Evolutionary conservation across 257 asterid species (phyloP).

Genomic region (Solanum clarkiae): DNA sequence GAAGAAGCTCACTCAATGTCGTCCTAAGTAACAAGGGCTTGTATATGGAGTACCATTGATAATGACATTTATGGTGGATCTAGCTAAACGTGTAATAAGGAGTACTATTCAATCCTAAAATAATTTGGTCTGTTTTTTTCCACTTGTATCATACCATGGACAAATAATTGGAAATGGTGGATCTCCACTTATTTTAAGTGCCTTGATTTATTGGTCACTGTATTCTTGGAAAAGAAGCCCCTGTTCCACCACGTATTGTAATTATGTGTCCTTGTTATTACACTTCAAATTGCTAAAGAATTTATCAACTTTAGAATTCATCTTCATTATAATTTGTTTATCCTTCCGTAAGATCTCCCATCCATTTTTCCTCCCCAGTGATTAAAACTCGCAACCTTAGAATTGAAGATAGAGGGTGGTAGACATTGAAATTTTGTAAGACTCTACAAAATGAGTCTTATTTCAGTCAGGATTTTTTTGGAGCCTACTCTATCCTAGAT

Average conservation of each 20-base stretch:
- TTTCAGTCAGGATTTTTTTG: no score
- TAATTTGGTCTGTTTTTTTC: background rate
- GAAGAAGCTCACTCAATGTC: background rate
- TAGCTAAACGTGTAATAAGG: background rate
- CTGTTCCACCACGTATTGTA: background rate
- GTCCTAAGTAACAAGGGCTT: background rate
- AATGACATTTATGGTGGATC: conserved; percentile 7
- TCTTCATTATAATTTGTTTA: no score
- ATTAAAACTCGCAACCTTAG: no score
- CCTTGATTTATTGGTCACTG: background rate
- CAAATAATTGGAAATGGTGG: background rate
- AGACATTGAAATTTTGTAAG: no score
- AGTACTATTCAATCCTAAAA: background rate
- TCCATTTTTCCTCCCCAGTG: no score
- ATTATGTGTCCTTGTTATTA: background rate
- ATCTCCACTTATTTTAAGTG: background rate
- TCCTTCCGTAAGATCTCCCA: no score
- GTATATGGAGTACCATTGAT: background rate
- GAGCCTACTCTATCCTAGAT: no score
- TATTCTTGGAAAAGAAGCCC: background rate
- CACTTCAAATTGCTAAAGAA: no score
- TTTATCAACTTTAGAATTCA: no score
- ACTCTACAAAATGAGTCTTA: no score
- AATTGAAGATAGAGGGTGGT: no score
- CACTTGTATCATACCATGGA: background rate